A percentile compares a stretch with the other conserved stretches of the same genome.
These are phyloP conservation scores for Amylostereum areolatum DNA, from an alignment of 1,284 basidiomycete species.

Conservation along the genomic window DNA sequence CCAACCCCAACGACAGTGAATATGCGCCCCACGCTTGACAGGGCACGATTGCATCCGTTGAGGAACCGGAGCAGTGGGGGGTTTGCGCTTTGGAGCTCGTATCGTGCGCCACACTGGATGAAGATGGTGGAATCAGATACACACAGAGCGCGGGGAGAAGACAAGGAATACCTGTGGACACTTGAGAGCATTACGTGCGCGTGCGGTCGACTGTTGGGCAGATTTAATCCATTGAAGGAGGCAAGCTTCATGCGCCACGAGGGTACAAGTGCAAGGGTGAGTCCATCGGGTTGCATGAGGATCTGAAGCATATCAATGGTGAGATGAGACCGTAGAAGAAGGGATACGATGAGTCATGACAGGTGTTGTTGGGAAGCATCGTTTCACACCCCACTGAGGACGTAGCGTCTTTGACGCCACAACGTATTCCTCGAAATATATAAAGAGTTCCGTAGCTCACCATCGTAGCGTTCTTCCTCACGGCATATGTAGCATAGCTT, in stretches of 20 bases:
- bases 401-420: too few species aligned
- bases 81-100: conserved; percentile 60
- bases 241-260: conserved; percentile 74
- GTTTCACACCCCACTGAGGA: too few species aligned
- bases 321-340: neutral
- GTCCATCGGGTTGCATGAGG: conserved; percentile 54
- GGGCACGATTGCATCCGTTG: conserved; percentile 37
- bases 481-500: conserved; percentile 70
- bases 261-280: conserved; percentile 74
- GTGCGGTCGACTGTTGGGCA: conserved; percentile 48
- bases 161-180: conserved; percentile 44
- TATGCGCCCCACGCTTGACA: conserved; percentile 44
- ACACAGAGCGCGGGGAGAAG: too few species aligned
- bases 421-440: too few species aligned
- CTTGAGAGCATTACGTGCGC: conserved; percentile 57
- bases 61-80: conserved; percentile 45
- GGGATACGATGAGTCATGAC: neutral
- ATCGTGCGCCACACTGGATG: conserved; percentile 51
- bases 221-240: conserved; percentile 72
- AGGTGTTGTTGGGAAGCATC: too few species aligned
- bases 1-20: conserved; percentile 42
- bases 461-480: conserved; percentile 59
- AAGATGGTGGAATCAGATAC: too few species aligned
- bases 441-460: conserved; percentile 24
- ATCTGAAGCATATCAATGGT: conserved; percentile 21